Conservation (phyloP, 352 stramenopile species). For the Phytophthora capsici region DNA sequence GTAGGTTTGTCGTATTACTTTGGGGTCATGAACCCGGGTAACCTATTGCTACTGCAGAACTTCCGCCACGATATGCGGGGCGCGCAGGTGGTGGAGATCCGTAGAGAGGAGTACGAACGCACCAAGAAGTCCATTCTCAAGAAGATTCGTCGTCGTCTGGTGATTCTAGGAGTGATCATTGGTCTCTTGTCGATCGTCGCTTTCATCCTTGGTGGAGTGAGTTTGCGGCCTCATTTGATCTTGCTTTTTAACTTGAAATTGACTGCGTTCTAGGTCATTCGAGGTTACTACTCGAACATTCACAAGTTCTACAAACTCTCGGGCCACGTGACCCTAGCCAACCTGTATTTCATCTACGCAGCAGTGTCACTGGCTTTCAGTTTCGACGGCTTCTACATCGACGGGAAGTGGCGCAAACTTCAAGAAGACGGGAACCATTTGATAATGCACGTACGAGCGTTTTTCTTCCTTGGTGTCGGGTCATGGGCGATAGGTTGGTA, state of each 20-base stretch:
- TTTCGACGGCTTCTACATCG: slow-evolving; percentile 75
- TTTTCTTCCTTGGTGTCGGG: slow-evolving; percentile 57
- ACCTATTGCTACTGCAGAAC: slow-evolving; percentile 42
- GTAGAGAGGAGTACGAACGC: slow-evolving; percentile 72
- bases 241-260: not conserved
- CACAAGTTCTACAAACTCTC: slow-evolving; percentile 51
- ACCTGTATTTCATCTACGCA: slow-evolving; percentile 79
- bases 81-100: slow-evolving; percentile 72
- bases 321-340: slow-evolving; percentile 43
- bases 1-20: slow-evolving; percentile 31
- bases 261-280: slow-evolving; percentile 48
- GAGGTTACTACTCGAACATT: slow-evolving; percentile 48
- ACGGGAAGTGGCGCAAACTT: slow-evolving; percentile 62
- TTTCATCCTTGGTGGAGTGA: slow-evolving; percentile 61
- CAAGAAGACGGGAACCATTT: slow-evolving; percentile 67
- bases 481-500: slow-evolving; percentile 53
- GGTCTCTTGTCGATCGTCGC: slow-evolving; percentile 49
- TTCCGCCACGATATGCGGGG: slow-evolving; percentile 72
- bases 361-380: slow-evolving; percentile 52
- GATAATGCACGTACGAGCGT: slow-evolving; percentile 75
- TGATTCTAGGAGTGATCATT: slow-evolving; percentile 66
- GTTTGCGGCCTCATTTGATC: not conserved
- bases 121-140: slow-evolving; percentile 78
- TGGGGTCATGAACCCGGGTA: not conserved
- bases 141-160: slow-evolving; percentile 71